Evolutionary conservation across 192 early-diverging fungal species (phyloP), one percentile per base, ranked within the genome.

Genomic region (Coemansia sp.): DNA sequence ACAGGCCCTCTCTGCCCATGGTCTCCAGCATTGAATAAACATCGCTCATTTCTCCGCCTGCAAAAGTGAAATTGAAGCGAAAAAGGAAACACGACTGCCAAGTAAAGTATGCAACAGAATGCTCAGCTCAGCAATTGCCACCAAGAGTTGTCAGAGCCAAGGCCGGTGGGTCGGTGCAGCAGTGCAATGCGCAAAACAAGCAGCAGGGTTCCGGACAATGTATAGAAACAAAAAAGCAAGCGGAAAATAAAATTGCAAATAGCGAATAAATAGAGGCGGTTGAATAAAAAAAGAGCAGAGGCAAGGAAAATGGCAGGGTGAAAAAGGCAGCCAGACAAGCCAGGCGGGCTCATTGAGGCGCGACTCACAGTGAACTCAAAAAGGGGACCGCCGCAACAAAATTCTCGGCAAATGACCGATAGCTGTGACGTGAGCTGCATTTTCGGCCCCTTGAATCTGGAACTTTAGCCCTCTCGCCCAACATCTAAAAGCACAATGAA

Each of bases 1-100:
- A 80, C 25, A 80, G 72, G 25, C 68, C 68, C 54, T 80, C 78
- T 44, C 60, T 74, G 65, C 74, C 72, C 72, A 80, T 74, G 52
- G 78, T 67, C 26, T 80, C 78, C 14, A 80, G 68, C 65, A 80
- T 80, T 10, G 72, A 59, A 54, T 71, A 80, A 28, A 74, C 68
- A 64, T 80, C 78, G 65, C 78, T 74, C 78, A 80, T 80, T 60
- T 77, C 65, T 19, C 23, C 42, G 42, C n/a, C 42, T 6, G n/a
- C 42, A 46, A 12, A n/a, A 17, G 12, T 12, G 14, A 14, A 46
- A 46, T 46, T 12, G n/a, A 46, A 46, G 21, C 42, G n/a, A 17
- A 46, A 46, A n/a, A n/a, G 42, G 42, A 46, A 17, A 46, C 31
- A 34, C 6, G 31, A 8, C 31, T 34, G 31, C 31, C 31, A 34